phyloP scores from a whole-genome alignment of 148 eudicot species.

The Rheum nobile region DNA sequence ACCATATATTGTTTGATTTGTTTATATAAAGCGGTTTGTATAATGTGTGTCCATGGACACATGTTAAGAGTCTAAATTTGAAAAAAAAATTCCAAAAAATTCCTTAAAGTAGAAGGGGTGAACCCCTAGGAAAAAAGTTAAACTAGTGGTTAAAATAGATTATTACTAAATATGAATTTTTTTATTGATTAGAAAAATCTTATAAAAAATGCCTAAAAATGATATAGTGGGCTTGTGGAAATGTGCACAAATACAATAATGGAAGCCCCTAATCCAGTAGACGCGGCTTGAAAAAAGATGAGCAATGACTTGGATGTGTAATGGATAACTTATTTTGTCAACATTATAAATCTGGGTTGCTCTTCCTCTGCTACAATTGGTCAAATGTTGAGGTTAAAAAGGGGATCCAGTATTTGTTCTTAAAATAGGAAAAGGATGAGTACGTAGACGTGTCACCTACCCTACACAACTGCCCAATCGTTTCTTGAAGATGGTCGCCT shows the following conservation, averaged over 20 bases:
- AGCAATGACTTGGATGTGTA: background rate
- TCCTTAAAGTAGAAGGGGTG: no score
- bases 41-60: no score
- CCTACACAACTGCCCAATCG: background rate
- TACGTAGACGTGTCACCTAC: background rate
- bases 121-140: no score
- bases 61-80: no score
- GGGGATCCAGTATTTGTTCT: background rate
- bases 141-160: no score
- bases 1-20: no score
- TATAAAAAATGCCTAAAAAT: background rate
- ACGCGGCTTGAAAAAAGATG: background rate
- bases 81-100: no score
- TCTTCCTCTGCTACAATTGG: background rate
- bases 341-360: background rate
- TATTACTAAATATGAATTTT: no score
- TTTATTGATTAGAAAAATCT: no score
- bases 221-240: background rate
- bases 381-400: background rate
- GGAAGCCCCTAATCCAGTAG: background rate
- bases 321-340: background rate
- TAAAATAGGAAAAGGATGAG: background rate
- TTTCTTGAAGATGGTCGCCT: background rate
- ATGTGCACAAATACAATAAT: constrained; percentile 6
- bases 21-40: no score